Base-by-base conservation (phyloP, 306 rosid genomes). In the Calophaca sinica region DNA sequence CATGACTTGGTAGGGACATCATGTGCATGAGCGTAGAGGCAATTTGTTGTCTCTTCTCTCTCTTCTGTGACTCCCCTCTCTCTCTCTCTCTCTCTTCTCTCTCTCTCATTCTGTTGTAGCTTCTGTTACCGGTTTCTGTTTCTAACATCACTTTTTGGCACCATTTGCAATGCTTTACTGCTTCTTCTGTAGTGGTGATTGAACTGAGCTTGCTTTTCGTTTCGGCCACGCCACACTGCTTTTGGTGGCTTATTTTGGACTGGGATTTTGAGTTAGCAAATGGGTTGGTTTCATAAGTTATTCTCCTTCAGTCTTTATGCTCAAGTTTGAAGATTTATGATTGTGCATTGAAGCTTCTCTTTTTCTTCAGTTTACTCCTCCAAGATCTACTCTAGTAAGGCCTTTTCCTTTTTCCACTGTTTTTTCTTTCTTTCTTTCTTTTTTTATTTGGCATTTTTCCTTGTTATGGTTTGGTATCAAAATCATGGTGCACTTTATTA, bases 361-460 rank as follows among this genome's bases (percentile, higher is more conserved):
- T 87, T 84, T 83, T 55, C 92, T 83, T 82, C 77, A 76, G 60
- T 63, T 84, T 78, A 77, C 91, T 82, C 72, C 87, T 86, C 86
- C 85, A 81, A 90, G 98, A 90, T 94, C 97, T 86, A 83, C 85
- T 90, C 89, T 80, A 77, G 93, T 88, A 94, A 85, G 94, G 83
- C 84, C 86, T 85, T 86, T 83, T 61, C 33, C 80, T 60, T 72
- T 67, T 64, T 28, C 63, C 10, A 26, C 50, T 67, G 35, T 28
- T 71, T 42, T 8, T 9, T 35, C 5, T 36, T 42, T 53, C 5
- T 36, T 42, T 53, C 12, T 7, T 20, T n/a, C 52, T 20, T 20
- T 20, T 20, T 20, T 20, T 20, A 20, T 20, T 20, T 20, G 26
- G 66, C 80, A 45, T 58, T 83, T 65, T 77, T 15, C 60, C 44